Conservation (phyloP, 768 basidiomycete genomes). For the Russula earlei region DNA sequence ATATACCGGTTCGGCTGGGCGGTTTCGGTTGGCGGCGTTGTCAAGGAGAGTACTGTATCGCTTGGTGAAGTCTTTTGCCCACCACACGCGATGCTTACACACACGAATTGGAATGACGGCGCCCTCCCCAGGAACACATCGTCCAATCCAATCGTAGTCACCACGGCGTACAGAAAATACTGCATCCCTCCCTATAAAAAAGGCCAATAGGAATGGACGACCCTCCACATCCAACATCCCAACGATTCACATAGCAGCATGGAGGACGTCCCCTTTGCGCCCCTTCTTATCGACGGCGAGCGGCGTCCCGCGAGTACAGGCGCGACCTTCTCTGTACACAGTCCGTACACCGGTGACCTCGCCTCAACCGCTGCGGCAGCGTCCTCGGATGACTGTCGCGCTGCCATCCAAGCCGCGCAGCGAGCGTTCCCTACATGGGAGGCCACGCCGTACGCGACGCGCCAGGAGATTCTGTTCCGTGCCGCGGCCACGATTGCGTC, state of each 20-base stretch:
- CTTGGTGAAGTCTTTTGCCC: too few species aligned
- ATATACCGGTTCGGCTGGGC: too few species aligned
- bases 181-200: too few species aligned
- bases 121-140: too few species aligned
- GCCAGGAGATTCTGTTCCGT: conserved; percentile 9
- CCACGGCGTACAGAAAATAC: too few species aligned
- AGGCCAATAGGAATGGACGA: too few species aligned
- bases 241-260: not conserved
- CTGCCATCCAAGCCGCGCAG: conserved; percentile 11
- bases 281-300: conserved; percentile 36
- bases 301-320: conserved; percentile 28
- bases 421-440: conserved; percentile 17
- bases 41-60: too few species aligned
- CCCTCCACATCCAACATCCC: not conserved
- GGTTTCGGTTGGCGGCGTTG: too few species aligned
- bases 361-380: conserved; percentile 41
- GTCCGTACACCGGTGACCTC: conserved; percentile 33
- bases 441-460: not conserved
- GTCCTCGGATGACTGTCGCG: conserved; percentile 22
- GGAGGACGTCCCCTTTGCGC: conserved; percentile 1
- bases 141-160: too few species aligned
- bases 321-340: conserved; percentile 38
- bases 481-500: not conserved
- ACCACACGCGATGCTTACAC: too few species aligned
- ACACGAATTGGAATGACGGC: too few species aligned